Base-by-base conservation (phyloP, 176 grass and related monocot species). In the Juncus effusus region DNA sequence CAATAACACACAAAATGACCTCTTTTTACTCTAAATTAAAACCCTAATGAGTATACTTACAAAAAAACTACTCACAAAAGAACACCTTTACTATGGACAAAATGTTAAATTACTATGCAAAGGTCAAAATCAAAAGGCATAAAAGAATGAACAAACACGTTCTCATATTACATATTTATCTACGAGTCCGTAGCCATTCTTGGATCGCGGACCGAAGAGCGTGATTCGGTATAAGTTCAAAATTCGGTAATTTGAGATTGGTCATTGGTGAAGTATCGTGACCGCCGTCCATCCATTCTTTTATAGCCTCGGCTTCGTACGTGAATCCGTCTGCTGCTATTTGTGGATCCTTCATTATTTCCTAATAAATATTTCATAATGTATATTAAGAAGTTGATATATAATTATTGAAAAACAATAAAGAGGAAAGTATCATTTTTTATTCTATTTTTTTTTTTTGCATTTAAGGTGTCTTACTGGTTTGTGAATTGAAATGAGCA, bases 291-390 rank as follows among this genome's bases (percentile, higher is more conserved):
- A 90, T 54, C 91, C 91, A 96, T 73, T 75, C 87, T 37, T n/a
- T 15, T 55, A 96, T 87, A 36, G 87, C 87, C 61, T 83, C 73
- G 40, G 73, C 91, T 78, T 96, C 91, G 63, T 96, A 96, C 3
- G 91, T 83, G 79, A 90, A 96, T 15, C 91, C 91, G 73, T 96
- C 91, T 56, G 76, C 87, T 44, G 91, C 87, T 75, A 96, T 85
- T 52, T 76, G 81, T 42, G 91, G 91, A 64, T 96, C 91, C 47
- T 56, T 70, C 91, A 96, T 96, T 36, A 90, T 82, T 76, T 90
- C 87, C 87, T 84, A 74, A 57, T 38, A 28, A 28, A 28, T 28
- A 49, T 47, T 70, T 13, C 28, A 67, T 56, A 61, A 13, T 12
- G 3, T 36, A 14, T 15, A 61, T 12, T 44, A 10, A 56, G 47